Base-by-base conservation (phyloP, 768 basidiomycete genomes). In the Auriculariales sp. region DNA sequence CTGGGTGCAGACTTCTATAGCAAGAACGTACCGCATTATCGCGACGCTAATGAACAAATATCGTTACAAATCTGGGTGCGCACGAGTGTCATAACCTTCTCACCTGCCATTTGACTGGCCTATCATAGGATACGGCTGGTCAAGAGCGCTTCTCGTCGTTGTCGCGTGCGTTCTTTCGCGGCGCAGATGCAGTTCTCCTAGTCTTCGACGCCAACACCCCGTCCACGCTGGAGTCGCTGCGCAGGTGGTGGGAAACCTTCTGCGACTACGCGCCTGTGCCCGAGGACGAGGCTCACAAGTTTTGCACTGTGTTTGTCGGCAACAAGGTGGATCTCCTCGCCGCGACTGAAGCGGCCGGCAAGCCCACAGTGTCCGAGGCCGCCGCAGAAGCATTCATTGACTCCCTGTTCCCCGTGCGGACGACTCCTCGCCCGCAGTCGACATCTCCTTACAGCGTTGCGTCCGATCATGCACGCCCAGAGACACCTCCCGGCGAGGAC, bases 1-100 rank as follows among this genome's bases (percentile, higher is more conserved):
- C 90, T 93, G 34, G 89, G 88, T 17, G 79, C 83, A n/a, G 88
- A 92, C 64, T 92, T 91, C 51, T 84, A 89, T 46, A 73, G 79
- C 0, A 89, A 88, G 61, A 77, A 75, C 0, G 57, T 90, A 10
- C 75, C 78, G 0, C 77, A 85, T 58, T 75, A 79, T 35, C 70
- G 57, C 3, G 66, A 69, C 14, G 67, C 71, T 34, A 33, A 48
- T 12, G 73, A 68, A 4, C 74, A 84, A 55, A 62, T 90, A 7
- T 75, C 75, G 7, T 66, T 91, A 51, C 82, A 86, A 62, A 84
- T 79, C 31, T 80, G 78, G 78, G 77, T 75, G 57, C 52, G 53
- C 46, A 14, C n/a, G 30, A 34, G 12, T 9, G 12, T 32, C 17
- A 24, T 55, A 39, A 53, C 11, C 42, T n/a, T 48, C 31, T 47